Evolutionary conservation across 2,329 filamentous ascomycete species (phyloP).

Genomic region (Cytospora paraplurivora): DNA sequence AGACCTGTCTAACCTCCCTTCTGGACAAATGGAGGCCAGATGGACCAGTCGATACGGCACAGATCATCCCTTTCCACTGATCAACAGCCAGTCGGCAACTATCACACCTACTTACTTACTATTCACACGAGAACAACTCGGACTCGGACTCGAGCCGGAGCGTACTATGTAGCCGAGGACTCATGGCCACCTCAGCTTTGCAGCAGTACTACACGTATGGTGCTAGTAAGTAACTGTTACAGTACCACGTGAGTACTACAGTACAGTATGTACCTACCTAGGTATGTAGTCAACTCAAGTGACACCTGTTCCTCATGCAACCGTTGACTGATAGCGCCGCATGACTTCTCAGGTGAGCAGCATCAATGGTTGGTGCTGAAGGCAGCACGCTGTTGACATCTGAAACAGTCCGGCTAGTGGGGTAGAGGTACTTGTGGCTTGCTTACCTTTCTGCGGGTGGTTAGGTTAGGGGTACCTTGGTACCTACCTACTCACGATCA

Average conservation of each 20-base stretch:
- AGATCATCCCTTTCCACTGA: background rate
- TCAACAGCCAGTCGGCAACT: background rate
- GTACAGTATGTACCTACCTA: background rate
- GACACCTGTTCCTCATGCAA: conserved; percentile 3
- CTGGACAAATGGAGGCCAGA: background rate
- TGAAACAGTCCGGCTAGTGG: conserved; percentile 15
- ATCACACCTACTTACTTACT: background rate
- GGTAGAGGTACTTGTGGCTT: background rate
- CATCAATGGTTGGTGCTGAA: conserved; percentile 16
- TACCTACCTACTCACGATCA: background rate
- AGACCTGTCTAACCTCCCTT: background rate
- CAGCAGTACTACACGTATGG: background rate
- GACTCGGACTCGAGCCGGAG: background rate
- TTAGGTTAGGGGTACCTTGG: background rate
- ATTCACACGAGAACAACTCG: background rate
- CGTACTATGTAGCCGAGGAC: too few species aligned
- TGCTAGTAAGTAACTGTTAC: too few species aligned
- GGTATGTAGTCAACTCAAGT: conserved; percentile 5
- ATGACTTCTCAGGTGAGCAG: conserved; percentile 17
- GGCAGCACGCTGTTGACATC: conserved; percentile 6
- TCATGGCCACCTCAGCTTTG: background rate
- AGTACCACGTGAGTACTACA: too few species aligned
- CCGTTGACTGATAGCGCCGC: conserved; percentile 9
- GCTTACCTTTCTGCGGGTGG: background rate
- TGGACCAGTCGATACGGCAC: background rate